Conservation (phyloP, 805 yeast genomes). For the Kluyveromyces dobzhanskii region DNA sequence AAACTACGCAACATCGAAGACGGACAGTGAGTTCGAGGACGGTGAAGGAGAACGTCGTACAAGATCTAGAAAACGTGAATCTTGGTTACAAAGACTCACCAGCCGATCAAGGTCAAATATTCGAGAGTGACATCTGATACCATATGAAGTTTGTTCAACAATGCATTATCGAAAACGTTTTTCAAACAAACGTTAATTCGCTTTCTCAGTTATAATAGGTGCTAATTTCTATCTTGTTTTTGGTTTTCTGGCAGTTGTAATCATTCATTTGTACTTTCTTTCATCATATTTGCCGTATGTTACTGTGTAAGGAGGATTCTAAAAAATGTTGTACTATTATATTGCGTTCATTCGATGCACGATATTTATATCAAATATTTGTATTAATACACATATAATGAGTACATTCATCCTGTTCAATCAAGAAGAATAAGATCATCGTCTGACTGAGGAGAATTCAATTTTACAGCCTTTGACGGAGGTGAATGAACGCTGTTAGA, state of each 20-base stretch:
- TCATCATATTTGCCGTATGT: no score
- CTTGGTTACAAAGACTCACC: conserved; percentile 40
- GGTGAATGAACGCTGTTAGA: background rate
- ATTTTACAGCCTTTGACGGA: background rate
- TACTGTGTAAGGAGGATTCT: no score
- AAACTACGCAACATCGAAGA: conserved; percentile 14
- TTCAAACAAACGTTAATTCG: background rate
- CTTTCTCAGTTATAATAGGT: background rate
- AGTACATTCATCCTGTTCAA: no score
- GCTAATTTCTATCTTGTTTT: background rate
- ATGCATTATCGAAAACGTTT: no score
- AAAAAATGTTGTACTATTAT: no score
- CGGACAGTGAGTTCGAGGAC: conserved; percentile 10
- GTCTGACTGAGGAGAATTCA: background rate
- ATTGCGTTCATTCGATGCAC: no score
- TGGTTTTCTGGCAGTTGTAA: background rate
- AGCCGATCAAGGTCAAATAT: conserved; percentile 29
- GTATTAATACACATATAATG: no score
- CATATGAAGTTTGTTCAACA: no score
- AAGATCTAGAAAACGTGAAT: conserved; percentile 28
- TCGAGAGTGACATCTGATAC: conserved; percentile 1
- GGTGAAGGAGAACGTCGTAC: conserved; percentile 11
- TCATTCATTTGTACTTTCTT: background rate
- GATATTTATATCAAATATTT: no score
- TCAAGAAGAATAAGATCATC: background rate